A percentile compares a stretch with the other conserved stretches of the same genome.
Conservation (phyloP, 306 rosid species). For the Medicago truncatula region DNA sequence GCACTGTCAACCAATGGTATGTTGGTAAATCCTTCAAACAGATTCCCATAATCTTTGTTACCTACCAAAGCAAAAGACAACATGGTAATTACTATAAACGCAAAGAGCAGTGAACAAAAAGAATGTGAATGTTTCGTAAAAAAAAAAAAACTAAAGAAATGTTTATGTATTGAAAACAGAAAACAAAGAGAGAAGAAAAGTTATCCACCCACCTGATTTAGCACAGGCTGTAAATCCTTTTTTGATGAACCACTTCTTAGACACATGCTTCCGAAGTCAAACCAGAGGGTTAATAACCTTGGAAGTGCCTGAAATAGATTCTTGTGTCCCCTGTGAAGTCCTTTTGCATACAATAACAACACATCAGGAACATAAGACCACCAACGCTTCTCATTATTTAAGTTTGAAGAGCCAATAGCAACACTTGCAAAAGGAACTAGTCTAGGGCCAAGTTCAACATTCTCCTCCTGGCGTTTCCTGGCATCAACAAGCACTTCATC, state of each 20-base stretch:
- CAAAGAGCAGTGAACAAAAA: constrained; percentile 36
- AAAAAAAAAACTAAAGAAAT: background rate
- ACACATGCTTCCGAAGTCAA: constrained; percentile 91
- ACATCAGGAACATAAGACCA: constrained; percentile 91
- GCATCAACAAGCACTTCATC: constrained; percentile 96
- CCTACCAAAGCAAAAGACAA: constrained; percentile 58
- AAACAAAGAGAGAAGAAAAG: constrained; percentile 34
- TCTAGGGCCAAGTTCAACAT: constrained; percentile 61
- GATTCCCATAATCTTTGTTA: constrained; percentile 69
- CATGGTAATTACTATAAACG: constrained; percentile 32
- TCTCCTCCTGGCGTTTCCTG: constrained; percentile 94
- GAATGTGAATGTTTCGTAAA: constrained; percentile 20
- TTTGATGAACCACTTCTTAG: constrained; percentile 66
- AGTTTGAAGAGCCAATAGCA: constrained; percentile 65
- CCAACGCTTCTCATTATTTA: constrained; percentile 76
- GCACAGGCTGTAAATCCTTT: constrained; percentile 69
- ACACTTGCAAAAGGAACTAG: constrained; percentile 55
- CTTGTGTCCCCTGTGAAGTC: constrained; percentile 94
- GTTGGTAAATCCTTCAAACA: constrained; percentile 92
- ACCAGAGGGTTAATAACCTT: constrained; percentile 94
- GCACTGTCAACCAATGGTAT: constrained; percentile 93
- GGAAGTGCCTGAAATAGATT: constrained; percentile 98
- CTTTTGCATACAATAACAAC: constrained; percentile 87
- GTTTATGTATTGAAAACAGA: constrained; percentile 40
- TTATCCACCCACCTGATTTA: constrained; percentile 53